phyloP scores from a whole-genome alignment of 2,329 filamentous ascomycete genomes.

The Xylariaceae sp. region DNA sequence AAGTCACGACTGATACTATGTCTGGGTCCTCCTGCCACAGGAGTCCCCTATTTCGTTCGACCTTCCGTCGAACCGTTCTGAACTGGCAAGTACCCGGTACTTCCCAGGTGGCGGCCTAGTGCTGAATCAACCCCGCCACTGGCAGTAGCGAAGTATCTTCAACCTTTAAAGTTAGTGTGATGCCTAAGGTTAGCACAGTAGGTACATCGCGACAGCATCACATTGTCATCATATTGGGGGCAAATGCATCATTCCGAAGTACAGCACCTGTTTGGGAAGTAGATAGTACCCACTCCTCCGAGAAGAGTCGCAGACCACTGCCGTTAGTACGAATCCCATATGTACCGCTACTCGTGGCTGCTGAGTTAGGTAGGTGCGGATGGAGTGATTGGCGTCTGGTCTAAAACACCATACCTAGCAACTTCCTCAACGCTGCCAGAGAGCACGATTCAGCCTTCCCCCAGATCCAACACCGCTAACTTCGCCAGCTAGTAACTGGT shows the following conservation, averaged over 20 bases:
- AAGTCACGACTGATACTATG: too few species aligned
- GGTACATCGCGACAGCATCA: too few species aligned
- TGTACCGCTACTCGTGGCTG: too few species aligned
- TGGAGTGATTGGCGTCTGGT: too few species aligned
- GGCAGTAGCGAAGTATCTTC: background rate
- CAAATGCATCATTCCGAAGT: too few species aligned
- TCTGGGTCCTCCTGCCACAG: background rate
- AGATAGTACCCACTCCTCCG: too few species aligned
- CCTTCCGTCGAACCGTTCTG: too few species aligned
- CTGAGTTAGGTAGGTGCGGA: too few species aligned
- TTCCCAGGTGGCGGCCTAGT: background rate
- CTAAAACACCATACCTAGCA: background rate
- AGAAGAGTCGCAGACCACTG: too few species aligned
- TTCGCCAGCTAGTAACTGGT: background rate
- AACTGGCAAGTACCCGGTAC: background rate
- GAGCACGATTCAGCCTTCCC: constrained; percentile 19
- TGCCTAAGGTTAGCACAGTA: background rate
- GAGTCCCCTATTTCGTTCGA: background rate
- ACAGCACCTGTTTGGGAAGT: too few species aligned
- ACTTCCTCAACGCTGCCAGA: background rate
- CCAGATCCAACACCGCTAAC: background rate
- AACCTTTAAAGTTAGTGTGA: background rate
- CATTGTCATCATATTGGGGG: too few species aligned
- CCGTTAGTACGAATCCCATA: too few species aligned
- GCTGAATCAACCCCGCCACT: background rate